Conservation (phyloP, 163 green algal genomes). For the Scenedesmus sp. region DNA sequence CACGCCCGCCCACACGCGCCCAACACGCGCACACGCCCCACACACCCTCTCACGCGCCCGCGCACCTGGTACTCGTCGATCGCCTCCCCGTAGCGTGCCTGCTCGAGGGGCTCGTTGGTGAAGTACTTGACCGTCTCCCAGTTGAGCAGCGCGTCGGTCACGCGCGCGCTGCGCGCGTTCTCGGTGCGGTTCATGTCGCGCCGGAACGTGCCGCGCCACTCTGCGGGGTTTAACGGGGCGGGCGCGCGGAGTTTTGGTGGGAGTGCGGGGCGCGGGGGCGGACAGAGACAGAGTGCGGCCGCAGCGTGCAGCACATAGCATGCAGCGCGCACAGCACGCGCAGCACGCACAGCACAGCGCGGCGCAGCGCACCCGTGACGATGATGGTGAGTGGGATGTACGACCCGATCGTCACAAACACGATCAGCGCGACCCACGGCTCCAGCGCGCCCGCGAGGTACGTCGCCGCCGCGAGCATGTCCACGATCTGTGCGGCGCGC, state of each 20-base stretch:
- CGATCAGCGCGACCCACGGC: conserved; percentile 79
- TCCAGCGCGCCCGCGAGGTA: conserved; percentile 71
- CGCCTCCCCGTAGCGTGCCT: conserved; percentile 34
- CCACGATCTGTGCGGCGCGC: conserved; percentile 50
- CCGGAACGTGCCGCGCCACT: conserved; percentile 65
- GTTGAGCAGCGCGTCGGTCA: conserved; percentile 80
- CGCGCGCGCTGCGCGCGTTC: conserved; percentile 37
- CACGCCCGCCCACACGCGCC: too few relatives aligned
- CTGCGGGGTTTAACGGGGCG: too few relatives aligned
- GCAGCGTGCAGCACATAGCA: conserved; percentile 57
- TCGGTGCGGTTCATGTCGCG: conserved; percentile 79
- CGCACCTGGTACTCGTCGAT: conserved; percentile 50
- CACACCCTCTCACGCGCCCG: too few relatives aligned
- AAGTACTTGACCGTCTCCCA: conserved; percentile 63
- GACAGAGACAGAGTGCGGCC: too few relatives aligned
- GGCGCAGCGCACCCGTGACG: too few relatives aligned
- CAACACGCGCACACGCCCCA: too few relatives aligned
- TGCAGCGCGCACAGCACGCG: too few relatives aligned
- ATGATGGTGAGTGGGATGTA: conserved; percentile 79
- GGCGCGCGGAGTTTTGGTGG: too few relatives aligned
- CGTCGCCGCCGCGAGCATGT: conserved; percentile 63
- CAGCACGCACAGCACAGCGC: too few relatives aligned
- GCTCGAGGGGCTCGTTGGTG: conserved; percentile 67
- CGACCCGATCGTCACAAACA: conserved; percentile 68
- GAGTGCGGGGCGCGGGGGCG: too few relatives aligned